Evolutionary conservation across 1,284 basidiomycete genomes (phyloP).

Genomic region (Vanrija humicola): DNA sequence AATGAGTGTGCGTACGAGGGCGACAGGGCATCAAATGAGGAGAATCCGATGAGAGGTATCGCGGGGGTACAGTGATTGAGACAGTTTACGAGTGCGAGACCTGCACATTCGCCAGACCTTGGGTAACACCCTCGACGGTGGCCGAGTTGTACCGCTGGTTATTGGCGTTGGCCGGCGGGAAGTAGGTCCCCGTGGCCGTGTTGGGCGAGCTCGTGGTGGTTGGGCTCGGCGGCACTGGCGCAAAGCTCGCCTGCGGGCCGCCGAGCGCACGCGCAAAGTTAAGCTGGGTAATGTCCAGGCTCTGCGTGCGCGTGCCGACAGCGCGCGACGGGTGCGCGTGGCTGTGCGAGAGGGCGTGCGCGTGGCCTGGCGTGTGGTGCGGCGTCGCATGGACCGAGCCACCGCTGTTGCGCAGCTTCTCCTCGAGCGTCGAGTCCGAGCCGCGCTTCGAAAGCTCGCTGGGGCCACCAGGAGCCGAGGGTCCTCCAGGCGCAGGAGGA

Average conservation of each 20-base stretch:
- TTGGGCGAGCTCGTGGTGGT: constrained; percentile 23
- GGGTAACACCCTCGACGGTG: constrained; percentile 29
- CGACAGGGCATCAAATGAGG: constrained; percentile 8
- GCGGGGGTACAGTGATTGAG: constrained; percentile 1
- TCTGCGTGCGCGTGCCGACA: constrained; percentile 46
- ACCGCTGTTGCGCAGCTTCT: constrained; percentile 72
- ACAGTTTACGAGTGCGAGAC: constrained; percentile 23
- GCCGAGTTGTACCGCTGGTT: constrained; percentile 15
- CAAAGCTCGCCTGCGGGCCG: constrained; percentile 22
- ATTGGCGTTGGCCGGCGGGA: constrained; percentile 18
- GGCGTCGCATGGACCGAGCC: constrained; percentile 54
- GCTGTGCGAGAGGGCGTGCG: constrained; percentile 17
- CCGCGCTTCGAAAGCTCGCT: constrained; percentile 76
- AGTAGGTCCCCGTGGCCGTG: constrained; percentile 34
- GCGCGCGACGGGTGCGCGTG: constrained; percentile 34
- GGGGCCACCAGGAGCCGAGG: constrained; percentile 58
- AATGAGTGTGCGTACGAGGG: neutral
- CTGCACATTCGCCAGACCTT: constrained; percentile 32
- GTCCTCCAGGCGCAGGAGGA: constrained; percentile 52
- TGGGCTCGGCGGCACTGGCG: constrained; percentile 28
- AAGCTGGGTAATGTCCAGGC: constrained; percentile 49
- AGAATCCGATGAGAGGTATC: constrained; percentile 13
- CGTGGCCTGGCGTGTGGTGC: constrained; percentile 50
- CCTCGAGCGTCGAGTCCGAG: constrained; percentile 80
- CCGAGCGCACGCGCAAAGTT: constrained; percentile 36